These are phyloP conservation scores for Mycena vitilis DNA, from an alignment of 768 basidiomycete species.

Conservation along the genomic window DNA sequence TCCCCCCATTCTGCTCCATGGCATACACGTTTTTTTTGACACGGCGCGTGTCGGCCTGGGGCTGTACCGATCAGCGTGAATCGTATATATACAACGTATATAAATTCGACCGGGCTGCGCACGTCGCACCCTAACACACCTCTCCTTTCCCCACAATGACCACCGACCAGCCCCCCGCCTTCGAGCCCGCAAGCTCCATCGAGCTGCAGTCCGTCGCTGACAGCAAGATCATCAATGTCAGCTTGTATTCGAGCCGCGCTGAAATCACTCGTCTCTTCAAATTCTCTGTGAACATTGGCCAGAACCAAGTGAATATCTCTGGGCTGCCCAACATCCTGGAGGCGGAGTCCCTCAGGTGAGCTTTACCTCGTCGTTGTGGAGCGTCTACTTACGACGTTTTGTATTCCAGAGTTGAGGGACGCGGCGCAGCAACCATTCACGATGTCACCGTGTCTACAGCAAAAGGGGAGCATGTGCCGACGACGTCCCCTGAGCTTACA, in stretches of 20 bases:
- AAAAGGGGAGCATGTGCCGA: slow-evolving; percentile 7
- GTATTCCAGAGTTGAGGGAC: slow-evolving; percentile 54
- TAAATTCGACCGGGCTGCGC: too few species aligned
- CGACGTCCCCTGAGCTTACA: slow-evolving; percentile 42
- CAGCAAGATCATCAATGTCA: slow-evolving; percentile 54
- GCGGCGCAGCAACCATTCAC: slow-evolving; percentile 58
- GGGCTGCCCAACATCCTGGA: slow-evolving; percentile 53
- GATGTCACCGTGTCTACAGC: slow-evolving; percentile 50
- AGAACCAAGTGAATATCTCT: slow-evolving; percentile 54
- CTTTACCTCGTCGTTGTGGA: background rate
- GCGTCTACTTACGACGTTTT: background rate
- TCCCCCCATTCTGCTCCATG: too few species aligned
- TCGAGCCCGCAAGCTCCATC: slow-evolving; percentile 41
- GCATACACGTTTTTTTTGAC: too few species aligned
- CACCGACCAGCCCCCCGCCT: slow-evolving; percentile 21
- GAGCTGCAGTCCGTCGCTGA: slow-evolving; percentile 45
- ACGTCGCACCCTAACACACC: too few species aligned
- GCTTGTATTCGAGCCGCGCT: slow-evolving; percentile 54
- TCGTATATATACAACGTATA: too few species aligned
- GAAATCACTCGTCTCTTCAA: slow-evolving; percentile 56
- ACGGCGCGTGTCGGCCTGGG: too few species aligned
- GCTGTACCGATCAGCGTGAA: too few species aligned
- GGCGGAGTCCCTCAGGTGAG: slow-evolving; percentile 53
- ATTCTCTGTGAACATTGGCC: slow-evolving; percentile 51
- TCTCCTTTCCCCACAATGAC: too few species aligned